Base-by-base conservation (phyloP, 2,329 filamentous ascomycete species). In the Arthrobotrys musiformis region DNA sequence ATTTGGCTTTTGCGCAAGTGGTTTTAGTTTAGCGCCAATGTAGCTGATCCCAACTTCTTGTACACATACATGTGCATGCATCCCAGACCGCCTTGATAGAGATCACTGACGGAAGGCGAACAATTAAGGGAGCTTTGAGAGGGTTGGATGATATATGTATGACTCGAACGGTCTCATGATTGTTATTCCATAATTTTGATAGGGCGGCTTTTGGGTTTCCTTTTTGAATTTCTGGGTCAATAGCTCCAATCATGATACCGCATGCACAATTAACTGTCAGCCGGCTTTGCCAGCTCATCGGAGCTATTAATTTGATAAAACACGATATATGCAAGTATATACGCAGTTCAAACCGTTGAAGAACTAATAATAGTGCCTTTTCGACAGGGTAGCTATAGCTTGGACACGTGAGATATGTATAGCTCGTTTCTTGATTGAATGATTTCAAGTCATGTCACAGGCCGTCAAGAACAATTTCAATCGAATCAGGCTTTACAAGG, bases 81-180 rank as follows among this genome's bases (percentile, higher is more conserved):
- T 35, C 19, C 28, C 17, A 37, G 33, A 26, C 30, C 2, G 54
- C 52, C 30, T 37, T 58, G 54, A 2, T n/a, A n/a, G n/a, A n/a
- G n/a, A n/a, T 17, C 9, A 24, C 37, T n/a, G n/a, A 58, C 24
- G 30, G 19, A 4, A 24, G 52, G 9, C 52, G 26, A 7, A 13
- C 28, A 33, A 33, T 4, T 17, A 30, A 6, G 26, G 13, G 26
- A 37, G 17, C 37, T 1, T n/a, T 35, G 19, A 40, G 54, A 58
- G 11, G 33, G 26, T 58, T 17, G 17, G 54, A 40, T 40, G 17
- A 0, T 56, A 3, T 33, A 56, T 9, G 13, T 56, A 56, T 56
- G 50, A 56, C 50, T 56, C 50, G 50, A 8, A 15, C 50, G n/a
- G 50, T 56, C 50, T 56, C 50, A 56, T 56, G 50, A 56, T 56